Conservation (phyloP, 768 basidiomycete genomes). For the Harrya chromipes region DNA sequence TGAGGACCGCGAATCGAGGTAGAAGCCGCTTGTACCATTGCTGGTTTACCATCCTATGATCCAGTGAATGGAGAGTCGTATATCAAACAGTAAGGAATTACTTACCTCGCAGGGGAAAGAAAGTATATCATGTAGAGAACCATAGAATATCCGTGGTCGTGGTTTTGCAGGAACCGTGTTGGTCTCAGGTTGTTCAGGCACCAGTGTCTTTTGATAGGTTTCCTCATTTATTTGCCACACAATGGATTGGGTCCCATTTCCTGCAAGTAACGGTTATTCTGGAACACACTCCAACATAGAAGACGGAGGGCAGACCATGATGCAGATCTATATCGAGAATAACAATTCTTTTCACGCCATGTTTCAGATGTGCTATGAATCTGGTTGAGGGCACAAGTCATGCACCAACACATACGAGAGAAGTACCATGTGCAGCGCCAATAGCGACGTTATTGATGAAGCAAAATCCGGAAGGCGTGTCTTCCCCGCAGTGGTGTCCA, state of each 20-base stretch:
- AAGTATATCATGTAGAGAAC: conserved; percentile 90
- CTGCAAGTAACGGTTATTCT: conserved; percentile 34
- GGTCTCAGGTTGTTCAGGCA: conserved; percentile 36
- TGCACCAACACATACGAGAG: background rate
- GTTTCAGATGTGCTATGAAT: conserved; percentile 70
- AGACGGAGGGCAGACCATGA: conserved; percentile 18
- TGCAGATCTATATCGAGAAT: conserved; percentile 78
- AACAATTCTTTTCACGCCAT: conserved; percentile 73
- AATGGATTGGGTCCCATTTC: conserved; percentile 93
- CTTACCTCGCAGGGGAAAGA: conserved; percentile 89
- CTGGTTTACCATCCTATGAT: conserved; percentile 72
- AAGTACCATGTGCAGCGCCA: conserved; percentile 83
- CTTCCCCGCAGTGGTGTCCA: conserved; percentile 93
- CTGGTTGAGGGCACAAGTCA: background rate
- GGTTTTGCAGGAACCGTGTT: conserved; percentile 31
- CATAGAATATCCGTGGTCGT: conserved; percentile 75
- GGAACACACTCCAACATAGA: background rate
- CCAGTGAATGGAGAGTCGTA: conserved; percentile 1
- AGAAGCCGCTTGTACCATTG: conserved; percentile 83
- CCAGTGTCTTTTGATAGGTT: conserved; percentile 65
- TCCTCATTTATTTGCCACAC: conserved; percentile 92
- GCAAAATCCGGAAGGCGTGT: conserved; percentile 89
- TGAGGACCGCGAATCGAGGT: conserved; percentile 13
- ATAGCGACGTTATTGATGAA: conserved; percentile 93
- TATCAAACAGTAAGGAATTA: background rate